Evolutionary conservation across 129 eudicot species (phyloP).

Genomic region (Ambrosia trifida): DNA sequence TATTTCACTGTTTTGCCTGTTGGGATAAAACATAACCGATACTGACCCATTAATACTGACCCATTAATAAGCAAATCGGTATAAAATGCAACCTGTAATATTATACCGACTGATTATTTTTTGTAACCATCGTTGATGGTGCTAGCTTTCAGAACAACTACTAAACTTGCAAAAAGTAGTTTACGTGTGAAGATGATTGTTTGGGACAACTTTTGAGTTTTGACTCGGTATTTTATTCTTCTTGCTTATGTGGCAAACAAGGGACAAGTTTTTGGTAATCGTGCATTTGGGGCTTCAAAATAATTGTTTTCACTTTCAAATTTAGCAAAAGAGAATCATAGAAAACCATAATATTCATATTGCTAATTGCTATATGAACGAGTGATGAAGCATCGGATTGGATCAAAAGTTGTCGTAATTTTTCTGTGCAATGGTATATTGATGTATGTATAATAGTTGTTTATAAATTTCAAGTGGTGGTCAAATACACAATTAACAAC

Average conservation of each 20-base stretch:
- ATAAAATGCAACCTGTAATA: background rate
- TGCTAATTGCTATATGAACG: background rate
- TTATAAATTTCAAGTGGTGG: background rate
- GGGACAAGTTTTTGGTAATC: background rate
- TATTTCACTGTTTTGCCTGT: background rate
- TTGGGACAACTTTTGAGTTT: constrained; percentile 7
- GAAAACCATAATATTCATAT: background rate
- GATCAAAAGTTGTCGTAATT: constrained; percentile 2
- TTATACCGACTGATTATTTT: background rate
- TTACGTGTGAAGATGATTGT: background rate
- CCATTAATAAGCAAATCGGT: background rate
- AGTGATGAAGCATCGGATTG: background rate
- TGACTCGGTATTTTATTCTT: background rate
- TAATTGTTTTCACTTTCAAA: constrained; percentile 8
- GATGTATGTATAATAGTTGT: background rate
- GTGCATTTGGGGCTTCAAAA: constrained; percentile 6
- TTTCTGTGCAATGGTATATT: background rate
- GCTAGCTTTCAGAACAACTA: background rate
- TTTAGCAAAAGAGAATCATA: background rate
- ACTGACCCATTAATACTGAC: background rate
- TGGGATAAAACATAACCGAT: too few relatives aligned
- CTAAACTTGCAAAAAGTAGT: background rate
- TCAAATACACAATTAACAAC: background rate
- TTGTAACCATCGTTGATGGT: background rate
- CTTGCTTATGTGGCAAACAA: background rate